Evolutionary conservation across 352 stramenopile genomes (phyloP), one percentile per base, ranked within the genome.

Genomic region (Globisporangium viniferum): DNA sequence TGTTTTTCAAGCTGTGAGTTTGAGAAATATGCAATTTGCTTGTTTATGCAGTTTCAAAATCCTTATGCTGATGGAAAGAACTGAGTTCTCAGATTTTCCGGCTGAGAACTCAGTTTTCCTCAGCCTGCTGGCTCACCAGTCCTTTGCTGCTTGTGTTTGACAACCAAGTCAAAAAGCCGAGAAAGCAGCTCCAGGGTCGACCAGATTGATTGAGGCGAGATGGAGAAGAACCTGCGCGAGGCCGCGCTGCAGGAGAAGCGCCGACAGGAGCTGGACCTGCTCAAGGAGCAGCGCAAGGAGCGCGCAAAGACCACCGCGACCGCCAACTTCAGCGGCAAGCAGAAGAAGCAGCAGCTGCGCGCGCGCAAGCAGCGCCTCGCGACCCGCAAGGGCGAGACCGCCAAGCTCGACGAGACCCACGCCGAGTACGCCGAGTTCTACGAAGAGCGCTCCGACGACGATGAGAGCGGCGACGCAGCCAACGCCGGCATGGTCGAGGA

Each of bases 311-410:
- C 74, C 1, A 85, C 79, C 0, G 69, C 64, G 36, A 80, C 76
- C 54, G 74, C 76, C 61, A 90, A 78, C 51, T 95, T 95, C 63
- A 95, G 87, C 59, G 87, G 87, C 70, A 95, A 95, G 72, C 83
- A 95, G 73, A 95, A 95, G 73, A 95, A 92, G 68, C 76, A 88
- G 67, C 87, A 95, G 72, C 73, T 95, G 54, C 87, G 87, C 27
- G 85, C 84, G 14, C 86, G 84, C 67, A 95, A 95, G 75, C 83
- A 92, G 81, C 85, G 87, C 5, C 61, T 95, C 33, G 79, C 81
- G 35, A 79, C 73, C 33, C 87, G 87, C 57, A 82, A 79, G 64
- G 82, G 91, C 20, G 77, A 92, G 54, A 78, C 78, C 27, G 82
- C 77, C 10, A 71, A 77, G 33, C 61, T 82, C 60, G 67, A 79